phyloP scores from a whole-genome alignment of 192 early-diverging fungal genomes.

The Linnemannia exigua region DNA sequence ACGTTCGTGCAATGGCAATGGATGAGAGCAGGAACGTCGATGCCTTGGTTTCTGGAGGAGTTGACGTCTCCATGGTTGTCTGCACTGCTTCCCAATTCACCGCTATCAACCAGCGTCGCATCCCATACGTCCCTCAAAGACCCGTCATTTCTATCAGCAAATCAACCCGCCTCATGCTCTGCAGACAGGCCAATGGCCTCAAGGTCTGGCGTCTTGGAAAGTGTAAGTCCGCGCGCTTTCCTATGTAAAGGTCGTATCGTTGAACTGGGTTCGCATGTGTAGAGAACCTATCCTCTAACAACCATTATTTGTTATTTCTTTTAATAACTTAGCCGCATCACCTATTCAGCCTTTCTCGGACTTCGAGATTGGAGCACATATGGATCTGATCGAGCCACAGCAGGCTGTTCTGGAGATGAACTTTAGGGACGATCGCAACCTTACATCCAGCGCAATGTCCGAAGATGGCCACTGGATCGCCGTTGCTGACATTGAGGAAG shows the following conservation, averaged over 20 bases:
- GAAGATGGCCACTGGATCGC: constrained; percentile 88
- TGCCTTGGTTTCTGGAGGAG: constrained; percentile 88
- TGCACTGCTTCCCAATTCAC: constrained; percentile 72
- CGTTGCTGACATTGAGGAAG: constrained; percentile 80
- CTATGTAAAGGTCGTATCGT: background rate
- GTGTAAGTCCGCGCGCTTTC: constrained; percentile 42
- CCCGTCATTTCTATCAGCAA: constrained; percentile 70
- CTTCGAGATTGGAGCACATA: constrained; percentile 57
- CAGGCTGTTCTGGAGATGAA: constrained; percentile 82
- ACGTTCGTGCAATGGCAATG: constrained; percentile 90
- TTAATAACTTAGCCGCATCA: constrained; percentile 27
- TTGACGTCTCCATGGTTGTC: constrained; percentile 80
- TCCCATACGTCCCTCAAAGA: constrained; percentile 76
- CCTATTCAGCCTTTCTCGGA: constrained; percentile 48
- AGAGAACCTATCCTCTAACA: background rate
- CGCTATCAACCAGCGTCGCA: constrained; percentile 68
- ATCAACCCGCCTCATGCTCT: constrained; percentile 73
- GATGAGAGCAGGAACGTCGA: constrained; percentile 77
- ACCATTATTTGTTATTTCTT: background rate
- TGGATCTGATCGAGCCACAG: constrained; percentile 73
- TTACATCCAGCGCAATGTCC: constrained; percentile 83
- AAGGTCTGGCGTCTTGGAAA: constrained; percentile 90
- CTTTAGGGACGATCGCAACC: constrained; percentile 77
- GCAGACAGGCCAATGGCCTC: constrained; percentile 75
- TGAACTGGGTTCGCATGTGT: background rate